Evolutionary conservation across 225 moss, liverwort and hornwort species (phyloP).

Genomic region (Takakia lepidozioides): DNA sequence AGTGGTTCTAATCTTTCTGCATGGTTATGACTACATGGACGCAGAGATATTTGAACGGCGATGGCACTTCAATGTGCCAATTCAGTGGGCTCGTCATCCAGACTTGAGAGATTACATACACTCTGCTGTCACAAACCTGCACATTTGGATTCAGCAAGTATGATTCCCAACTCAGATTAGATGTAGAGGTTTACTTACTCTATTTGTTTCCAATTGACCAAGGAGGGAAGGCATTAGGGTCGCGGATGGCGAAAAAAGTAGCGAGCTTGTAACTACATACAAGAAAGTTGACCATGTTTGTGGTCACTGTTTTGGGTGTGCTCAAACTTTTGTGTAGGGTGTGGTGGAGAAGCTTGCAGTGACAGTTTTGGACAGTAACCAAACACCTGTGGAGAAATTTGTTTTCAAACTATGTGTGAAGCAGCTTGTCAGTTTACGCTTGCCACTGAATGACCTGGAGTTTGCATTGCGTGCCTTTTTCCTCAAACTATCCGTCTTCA

Average conservation of each 20-base stretch:
- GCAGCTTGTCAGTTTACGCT: conserved; percentile 22
- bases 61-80: conserved; percentile 68
- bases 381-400: conserved; percentile 55
- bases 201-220: neutral
- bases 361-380: conserved; percentile 48
- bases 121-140: conserved; percentile 54
- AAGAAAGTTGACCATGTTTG: neutral
- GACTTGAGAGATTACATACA: conserved; percentile 82
- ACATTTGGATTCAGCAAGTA: conserved; percentile 75
- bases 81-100: conserved; percentile 88
- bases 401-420: conserved; percentile 70
- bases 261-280: neutral
- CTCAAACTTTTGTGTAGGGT: conserved; percentile 33
- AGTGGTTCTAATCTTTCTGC: too few species aligned
- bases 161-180: too few species aligned
- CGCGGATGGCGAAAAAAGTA: too few species aligned
- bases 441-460: conserved; percentile 60
- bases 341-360: conserved; percentile 62
- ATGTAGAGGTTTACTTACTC: neutral
- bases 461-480: conserved; percentile 77
- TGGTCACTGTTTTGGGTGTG: neutral
- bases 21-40: neutral
- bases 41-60: conserved; percentile 86
- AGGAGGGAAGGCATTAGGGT: too few species aligned
- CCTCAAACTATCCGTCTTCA: conserved; percentile 67